Percentiles rank a stretch among this genome's conserved stretches.
These are phyloP conservation scores for Trichophyton schoenleinii DNA, from an alignment of 2,329 filamentous ascomycete genomes.

Conservation along the genomic window DNA sequence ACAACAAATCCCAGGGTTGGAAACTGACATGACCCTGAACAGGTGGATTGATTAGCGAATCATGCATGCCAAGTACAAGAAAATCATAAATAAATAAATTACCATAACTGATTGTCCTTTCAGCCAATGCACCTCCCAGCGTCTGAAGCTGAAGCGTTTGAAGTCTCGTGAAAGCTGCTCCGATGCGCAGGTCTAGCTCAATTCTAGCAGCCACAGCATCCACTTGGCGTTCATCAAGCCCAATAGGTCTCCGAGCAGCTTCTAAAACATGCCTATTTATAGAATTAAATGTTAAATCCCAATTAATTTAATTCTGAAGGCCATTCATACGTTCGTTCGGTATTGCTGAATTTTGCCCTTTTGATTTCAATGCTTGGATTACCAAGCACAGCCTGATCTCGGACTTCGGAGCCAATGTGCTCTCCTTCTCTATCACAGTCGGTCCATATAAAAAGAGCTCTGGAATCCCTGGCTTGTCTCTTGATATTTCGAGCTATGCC, in stretches of 20 bases:
- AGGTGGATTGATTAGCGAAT: neutral
- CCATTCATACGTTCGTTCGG: slow-evolving; percentile 63
- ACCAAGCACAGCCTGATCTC: slow-evolving; percentile 60
- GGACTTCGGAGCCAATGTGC: slow-evolving; percentile 86
- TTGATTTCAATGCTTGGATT: slow-evolving; percentile 68
- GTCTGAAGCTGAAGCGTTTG: slow-evolving; percentile 65
- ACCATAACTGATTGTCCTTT: slow-evolving; percentile 71
- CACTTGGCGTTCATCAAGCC: slow-evolving; percentile 73
- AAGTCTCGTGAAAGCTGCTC: slow-evolving; percentile 82
- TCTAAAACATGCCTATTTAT: slow-evolving; percentile 62
- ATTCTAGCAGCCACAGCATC: slow-evolving; percentile 80
- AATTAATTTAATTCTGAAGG: neutral
- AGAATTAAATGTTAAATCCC: slow-evolving; percentile 8
- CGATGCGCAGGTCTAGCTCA: slow-evolving; percentile 84
- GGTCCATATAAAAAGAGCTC: slow-evolving; percentile 87
- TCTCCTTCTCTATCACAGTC: slow-evolving; percentile 97
- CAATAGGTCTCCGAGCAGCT: slow-evolving; percentile 63
- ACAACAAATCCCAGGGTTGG: slow-evolving; percentile 95
- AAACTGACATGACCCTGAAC: slow-evolving; percentile 80
- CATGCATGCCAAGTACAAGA: neutral
- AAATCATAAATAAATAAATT: slow-evolving; percentile 15
- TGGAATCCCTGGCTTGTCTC: slow-evolving; percentile 58
- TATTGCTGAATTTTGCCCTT: slow-evolving; percentile 87
- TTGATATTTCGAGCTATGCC: slow-evolving; percentile 75
- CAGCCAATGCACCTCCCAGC: slow-evolving; percentile 54